Conservation (phyloP, 139 green algal species). For the Asterochloris sp. region DNA sequence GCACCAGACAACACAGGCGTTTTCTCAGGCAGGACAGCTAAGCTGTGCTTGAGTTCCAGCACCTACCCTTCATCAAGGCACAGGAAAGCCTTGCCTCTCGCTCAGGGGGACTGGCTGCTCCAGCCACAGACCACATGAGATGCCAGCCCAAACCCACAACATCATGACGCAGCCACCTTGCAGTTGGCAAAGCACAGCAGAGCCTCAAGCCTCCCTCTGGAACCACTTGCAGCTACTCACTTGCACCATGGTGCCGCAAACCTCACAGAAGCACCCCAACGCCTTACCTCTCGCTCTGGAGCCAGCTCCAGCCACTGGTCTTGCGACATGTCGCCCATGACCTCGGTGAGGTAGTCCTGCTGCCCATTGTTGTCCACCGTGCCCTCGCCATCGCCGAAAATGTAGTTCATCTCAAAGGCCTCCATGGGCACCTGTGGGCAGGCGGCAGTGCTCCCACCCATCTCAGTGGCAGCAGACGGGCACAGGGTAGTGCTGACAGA, state of each 20-base stretch:
- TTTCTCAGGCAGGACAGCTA: too few relatives aligned
- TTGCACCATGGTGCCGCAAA: not conserved
- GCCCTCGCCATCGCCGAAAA: constrained; percentile 63
- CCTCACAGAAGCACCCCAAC: not conserved
- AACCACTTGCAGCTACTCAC: not conserved
- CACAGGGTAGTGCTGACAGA: not conserved
- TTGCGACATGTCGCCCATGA: constrained; percentile 40
- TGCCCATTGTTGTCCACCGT: constrained; percentile 51
- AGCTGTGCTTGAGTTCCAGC: too few relatives aligned
- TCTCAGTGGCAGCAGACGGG: not conserved
- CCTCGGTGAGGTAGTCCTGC: constrained; percentile 55
- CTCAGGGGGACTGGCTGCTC: too few relatives aligned
- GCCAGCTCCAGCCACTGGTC: constrained; percentile 54
- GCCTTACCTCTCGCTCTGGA: constrained; percentile 32
- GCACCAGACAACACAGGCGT: not conserved
- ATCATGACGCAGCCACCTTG: not conserved
- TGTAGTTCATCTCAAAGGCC: constrained; percentile 78
- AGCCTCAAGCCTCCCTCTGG: not conserved
- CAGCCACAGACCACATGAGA: too few relatives aligned
- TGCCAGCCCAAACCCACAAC: too few relatives aligned
- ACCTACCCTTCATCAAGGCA: too few relatives aligned
- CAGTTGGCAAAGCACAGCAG: not conserved
- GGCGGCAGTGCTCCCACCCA: not conserved
- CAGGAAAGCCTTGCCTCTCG: too few relatives aligned
- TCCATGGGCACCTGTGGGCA: constrained; percentile 42